Evolutionary conservation across 306 rosid species (phyloP).

Genomic region (Sicyos baderoa): DNA sequence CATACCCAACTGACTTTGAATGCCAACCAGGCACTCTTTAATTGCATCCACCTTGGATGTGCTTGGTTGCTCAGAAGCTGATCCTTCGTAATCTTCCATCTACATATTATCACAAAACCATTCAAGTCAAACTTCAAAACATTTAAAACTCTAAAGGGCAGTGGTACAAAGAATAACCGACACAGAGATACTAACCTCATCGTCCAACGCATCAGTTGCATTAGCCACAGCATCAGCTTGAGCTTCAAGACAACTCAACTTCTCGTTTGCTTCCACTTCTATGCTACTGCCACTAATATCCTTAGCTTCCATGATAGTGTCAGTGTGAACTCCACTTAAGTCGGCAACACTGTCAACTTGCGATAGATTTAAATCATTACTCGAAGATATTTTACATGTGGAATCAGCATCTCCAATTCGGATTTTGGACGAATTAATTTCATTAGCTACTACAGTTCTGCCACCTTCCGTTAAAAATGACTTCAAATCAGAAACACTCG

Average conservation of each 20-base stretch:
- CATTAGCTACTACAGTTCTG: conserved; percentile 22
- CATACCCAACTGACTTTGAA: conserved; percentile 39
- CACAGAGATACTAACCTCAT: conserved; percentile 21
- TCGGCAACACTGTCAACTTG: conserved; percentile 24
- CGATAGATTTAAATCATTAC: conserved; percentile 23
- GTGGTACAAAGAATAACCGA: conserved; percentile 4
- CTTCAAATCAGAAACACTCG: conserved; percentile 19
- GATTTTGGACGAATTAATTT: conserved; percentile 22
- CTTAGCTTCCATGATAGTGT: conserved; percentile 28
- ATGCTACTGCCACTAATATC: conserved; percentile 24
- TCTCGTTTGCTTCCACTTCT: conserved; percentile 24
- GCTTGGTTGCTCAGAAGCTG: conserved; percentile 27
- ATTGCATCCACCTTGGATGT: conserved; percentile 22
- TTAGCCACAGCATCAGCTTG: conserved; percentile 25
- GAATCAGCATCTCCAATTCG: conserved; percentile 16
- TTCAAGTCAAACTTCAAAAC: conserved; percentile 22
- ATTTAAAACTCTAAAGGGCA: neutral
- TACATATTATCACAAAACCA: conserved; percentile 26
- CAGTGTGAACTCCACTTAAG: conserved; percentile 29
- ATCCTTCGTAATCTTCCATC: conserved; percentile 40
- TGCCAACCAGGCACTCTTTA: conserved; percentile 13
- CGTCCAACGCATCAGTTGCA: conserved; percentile 23
- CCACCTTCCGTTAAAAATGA: conserved; percentile 21
- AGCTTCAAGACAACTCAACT: conserved; percentile 17
- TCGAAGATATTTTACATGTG: conserved; percentile 20